Evolutionary conservation across 2,329 filamentous ascomycete genomes (phyloP).

Genomic region (Diplodia seriata): DNA sequence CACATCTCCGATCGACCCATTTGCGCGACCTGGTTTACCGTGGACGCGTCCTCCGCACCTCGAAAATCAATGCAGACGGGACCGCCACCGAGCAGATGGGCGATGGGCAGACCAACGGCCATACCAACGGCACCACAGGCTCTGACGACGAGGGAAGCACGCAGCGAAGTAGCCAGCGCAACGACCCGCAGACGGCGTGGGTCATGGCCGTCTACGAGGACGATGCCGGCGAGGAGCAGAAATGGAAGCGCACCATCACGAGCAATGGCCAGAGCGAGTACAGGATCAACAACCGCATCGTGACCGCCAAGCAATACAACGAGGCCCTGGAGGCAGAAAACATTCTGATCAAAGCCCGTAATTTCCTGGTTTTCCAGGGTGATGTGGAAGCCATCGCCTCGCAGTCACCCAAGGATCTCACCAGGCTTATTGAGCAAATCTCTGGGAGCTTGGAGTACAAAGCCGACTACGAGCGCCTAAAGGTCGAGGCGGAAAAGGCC

Average conservation of each 20-base stretch:
- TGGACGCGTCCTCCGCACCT: constrained; percentile 88
- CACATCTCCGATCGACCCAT: constrained; percentile 93
- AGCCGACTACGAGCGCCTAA: constrained; percentile 88
- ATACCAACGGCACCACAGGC: constrained; percentile 47
- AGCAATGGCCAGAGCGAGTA: constrained; percentile 90
- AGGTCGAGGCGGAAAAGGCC: constrained; percentile 83
- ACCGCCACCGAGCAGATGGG: constrained; percentile 64
- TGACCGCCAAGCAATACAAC: constrained; percentile 92
- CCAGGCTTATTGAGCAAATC: constrained; percentile 93
- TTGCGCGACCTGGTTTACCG: constrained; percentile 95
- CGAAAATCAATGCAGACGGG: constrained; percentile 90
- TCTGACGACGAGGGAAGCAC: constrained; percentile 50
- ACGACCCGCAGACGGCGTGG: constrained; percentile 94
- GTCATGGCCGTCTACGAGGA: constrained; percentile 99
- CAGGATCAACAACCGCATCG: constrained; percentile 90
- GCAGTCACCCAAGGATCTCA: constrained; percentile 92
- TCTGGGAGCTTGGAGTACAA: constrained; percentile 96
- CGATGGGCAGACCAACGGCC: constrained; percentile 61
- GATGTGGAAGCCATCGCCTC: constrained; percentile 97
- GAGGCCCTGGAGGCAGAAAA: constrained; percentile 90
- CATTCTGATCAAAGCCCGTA: constrained; percentile 96
- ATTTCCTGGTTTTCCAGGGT: constrained; percentile 97
- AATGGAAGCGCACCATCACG: constrained; percentile 95
- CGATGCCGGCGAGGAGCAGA: constrained; percentile 91
- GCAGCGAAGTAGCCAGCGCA: constrained; percentile 68